A percentile compares a stretch with the other conserved stretches of the same genome.
phyloP scores from a whole-genome alignment of 108 stramenopile species.

The Skeletonema tropicum region DNA sequence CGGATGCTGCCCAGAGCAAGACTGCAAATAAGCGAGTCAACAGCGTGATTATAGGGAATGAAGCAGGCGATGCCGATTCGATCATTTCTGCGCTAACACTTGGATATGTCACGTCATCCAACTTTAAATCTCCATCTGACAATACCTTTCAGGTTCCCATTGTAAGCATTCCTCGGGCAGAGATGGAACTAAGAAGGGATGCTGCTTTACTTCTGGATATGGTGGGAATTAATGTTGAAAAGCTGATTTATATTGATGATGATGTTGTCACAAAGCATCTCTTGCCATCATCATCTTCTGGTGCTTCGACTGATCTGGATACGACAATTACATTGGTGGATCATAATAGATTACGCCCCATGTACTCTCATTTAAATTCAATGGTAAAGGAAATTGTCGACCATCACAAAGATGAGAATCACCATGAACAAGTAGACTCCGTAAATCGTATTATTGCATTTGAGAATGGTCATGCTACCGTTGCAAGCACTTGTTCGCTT shows the following conservation, averaged over 20 bases:
- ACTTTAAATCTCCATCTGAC: background rate
- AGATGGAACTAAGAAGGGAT: conserved; percentile 38
- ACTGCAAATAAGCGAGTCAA: background rate
- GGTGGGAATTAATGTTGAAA: conserved; percentile 25
- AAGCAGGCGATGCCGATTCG: conserved; percentile 87
- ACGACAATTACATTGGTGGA: conserved; percentile 68
- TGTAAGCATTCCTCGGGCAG: conserved; percentile 32
- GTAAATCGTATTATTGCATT: conserved; percentile 65
- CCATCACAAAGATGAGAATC: conserved; percentile 77
- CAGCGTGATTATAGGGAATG: conserved; percentile 63
- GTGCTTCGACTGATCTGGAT: background rate
- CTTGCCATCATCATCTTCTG: background rate
- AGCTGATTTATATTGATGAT: conserved; percentile 38
- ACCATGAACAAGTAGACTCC: conserved; percentile 54
- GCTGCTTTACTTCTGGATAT: conserved; percentile 38
- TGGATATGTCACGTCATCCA: conserved; percentile 50
- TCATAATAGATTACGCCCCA: conserved; percentile 63
- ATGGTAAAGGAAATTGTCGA: conserved; percentile 67
- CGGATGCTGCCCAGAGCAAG: background rate
- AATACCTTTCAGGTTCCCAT: conserved; percentile 17
- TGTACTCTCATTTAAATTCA: conserved; percentile 19
- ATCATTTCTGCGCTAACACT: conserved; percentile 69
- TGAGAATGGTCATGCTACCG: conserved; percentile 51
- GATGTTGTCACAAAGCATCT: conserved; percentile 9
- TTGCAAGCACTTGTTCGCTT: conserved; percentile 72